A percentile compares a stretch with the other conserved stretches of the same genome.
Evolutionary conservation across 75 land plant species (phyloP).

Genomic region (Cupressus sempervirens): DNA sequence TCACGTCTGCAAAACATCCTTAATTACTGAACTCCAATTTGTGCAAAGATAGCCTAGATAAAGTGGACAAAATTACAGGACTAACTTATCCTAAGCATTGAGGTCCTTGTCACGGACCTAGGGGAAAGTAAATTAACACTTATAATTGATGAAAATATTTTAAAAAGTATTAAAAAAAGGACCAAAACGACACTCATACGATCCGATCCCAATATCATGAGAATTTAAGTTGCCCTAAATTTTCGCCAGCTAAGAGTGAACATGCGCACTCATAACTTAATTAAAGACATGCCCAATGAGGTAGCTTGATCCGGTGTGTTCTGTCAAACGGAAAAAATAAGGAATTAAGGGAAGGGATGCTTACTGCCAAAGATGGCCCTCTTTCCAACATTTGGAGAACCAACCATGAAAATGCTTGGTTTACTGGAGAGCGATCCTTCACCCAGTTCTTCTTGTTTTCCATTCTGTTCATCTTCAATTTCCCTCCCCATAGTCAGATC

Average conservation of each 20-base stretch:
- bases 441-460: not conserved
- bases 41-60: not conserved
- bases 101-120: too few species aligned
- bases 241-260: not conserved
- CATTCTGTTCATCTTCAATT: not conserved
- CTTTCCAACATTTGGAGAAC: slow-evolving; percentile 69
- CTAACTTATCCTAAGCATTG: not conserved
- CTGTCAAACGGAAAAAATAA: not conserved
- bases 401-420: slow-evolving; percentile 66
- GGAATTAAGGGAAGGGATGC: not conserved
- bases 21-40: not conserved
- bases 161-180: too few species aligned
- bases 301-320: not conserved
- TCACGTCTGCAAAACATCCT: not conserved
- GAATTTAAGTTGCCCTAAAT: not conserved
- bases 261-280: not conserved
- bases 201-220: too few species aligned
- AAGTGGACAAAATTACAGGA: not conserved
- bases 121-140: too few species aligned
- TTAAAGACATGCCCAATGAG: not conserved
- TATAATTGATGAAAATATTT: too few species aligned
- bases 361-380: slow-evolving; percentile 61
- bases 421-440: slow-evolving; percentile 22
- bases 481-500: not conserved
- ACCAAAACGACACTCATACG: too few species aligned